Base-by-base conservation (phyloP, 225 moss, liverwort and hornwort genomes). In the Pseudisothecium myosuroides region DNA sequence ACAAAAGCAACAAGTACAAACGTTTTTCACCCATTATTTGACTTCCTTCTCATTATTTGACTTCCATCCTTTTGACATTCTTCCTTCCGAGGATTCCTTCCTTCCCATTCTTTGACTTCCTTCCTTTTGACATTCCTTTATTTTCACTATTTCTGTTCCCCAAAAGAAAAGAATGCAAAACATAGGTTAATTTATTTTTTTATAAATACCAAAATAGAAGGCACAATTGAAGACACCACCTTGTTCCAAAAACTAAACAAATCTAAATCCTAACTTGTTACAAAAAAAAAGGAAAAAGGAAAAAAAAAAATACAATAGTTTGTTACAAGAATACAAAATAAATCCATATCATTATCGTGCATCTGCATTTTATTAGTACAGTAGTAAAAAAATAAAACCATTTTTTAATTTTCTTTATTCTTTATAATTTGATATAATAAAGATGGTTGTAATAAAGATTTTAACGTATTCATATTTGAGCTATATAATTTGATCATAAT, bases 151-250 rank as follows among this genome's bases (percentile, higher is more conserved):
- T 75, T 31, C 0, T 31, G 11, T 43, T 17, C 2, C 0, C 0
- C 11, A 32, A 11, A 45, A 9, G 6, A 31, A 72, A 74, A 73
- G 43, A 47, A 74, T 47, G 31, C 0, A 26, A 5, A 41, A 41
- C 1, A 1, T 2, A 36, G 18, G 19, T 22, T 12, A n/a, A n/a
- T n/a, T n/a, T 1, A n/a, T 2, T 68, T n/a, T 22, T 17, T 32
- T 45, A 45, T 9, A 20, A 36, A 4, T 21, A 21, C 12, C 21
- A 4, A 67, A 12, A 21, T 67, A 68, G 12, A 68, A n/a, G n/a
- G n/a, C 4, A n/a, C 6, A n/a, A n/a, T n/a, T 2, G 22, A 68
- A n/a, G 12, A 22, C 12, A n/a, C 7, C 1, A 0, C 7, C 22
- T n/a, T 22, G 12, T 22, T n/a, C 2, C 1, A 21, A 0, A 20